Evolutionary conservation across 768 basidiomycete species (phyloP), one percentile per base, ranked within the genome.

Genomic region (Leucocoprinus leucothites): DNA sequence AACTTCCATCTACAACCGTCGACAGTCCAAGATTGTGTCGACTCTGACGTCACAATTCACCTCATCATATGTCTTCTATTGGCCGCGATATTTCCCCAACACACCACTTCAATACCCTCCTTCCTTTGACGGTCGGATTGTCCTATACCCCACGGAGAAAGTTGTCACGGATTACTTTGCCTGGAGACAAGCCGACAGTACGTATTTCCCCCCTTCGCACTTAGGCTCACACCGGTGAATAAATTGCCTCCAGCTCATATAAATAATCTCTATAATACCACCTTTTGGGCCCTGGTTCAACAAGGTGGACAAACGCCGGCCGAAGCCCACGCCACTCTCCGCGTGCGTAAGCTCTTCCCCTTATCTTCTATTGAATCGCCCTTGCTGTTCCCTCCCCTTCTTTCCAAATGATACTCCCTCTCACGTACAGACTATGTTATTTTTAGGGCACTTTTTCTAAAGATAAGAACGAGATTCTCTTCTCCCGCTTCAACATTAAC

Each of bases 161-260:
- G 84, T 88, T 58, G 76, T 96, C 8, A 81, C 86, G 7, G 97
- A 99, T 68, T 99, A 99, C 67, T 95, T 98, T 66, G 72, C 91
- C 0, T 99, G 97, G 97, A 74, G 97, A 56, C 97, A 98, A 68
- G 90, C 88, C 0, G 96, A 98, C 66, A 96, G 96, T 96, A 64
- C 57, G 92, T 72, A 19, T 16, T 25, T n/a, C 41, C 41, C 31
- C 41, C 3, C n/a, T 48, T n/a, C 22, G n/a, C 45, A 38, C 56
- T 31, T 48, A 25, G 1, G 28, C 41, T 41, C 11, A 24, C 42
- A 44, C 19, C 11, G 19, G 14, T 13, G 2, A 45, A 62, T 61
- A 11, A 38, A 38, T n/a, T 4, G 4, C 16, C 61, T 51, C 60
- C 67, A 98, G 95, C 97, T 0, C 97, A 99, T 66, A 89, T 98